Base-by-base conservation (phyloP, 176 grass and related monocot genomes). In the Elaeis guineensis region DNA sequence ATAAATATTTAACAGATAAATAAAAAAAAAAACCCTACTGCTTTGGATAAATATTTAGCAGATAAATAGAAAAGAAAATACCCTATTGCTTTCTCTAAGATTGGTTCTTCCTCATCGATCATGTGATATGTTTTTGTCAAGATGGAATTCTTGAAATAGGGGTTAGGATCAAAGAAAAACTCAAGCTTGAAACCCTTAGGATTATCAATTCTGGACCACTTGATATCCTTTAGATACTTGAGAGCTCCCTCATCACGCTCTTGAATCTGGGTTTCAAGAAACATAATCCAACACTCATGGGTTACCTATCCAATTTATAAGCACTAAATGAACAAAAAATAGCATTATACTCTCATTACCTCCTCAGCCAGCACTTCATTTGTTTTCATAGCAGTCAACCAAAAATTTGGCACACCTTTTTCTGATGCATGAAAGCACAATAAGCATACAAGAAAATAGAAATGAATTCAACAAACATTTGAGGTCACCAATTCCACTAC, bases 121-220 rank as follows among this genome's bases (percentile, higher is more conserved):
- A 73, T 73, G 19, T 73, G 59, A 48, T 73, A 73, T 55, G 70
- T 73, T 63, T 73, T 73, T 17, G 59, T 56, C 59, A 63, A 20
- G 50, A 73, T 51, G 6, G 59, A 54, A 51, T 73, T 73, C 28
- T 73, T 73, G 51, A 73, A 73, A 19, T 55, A 73, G 16, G 59
- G 59, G 20, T 63, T 73, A 11, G 25, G 16, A 44, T 73, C 59
- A 55, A 73, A 73, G 50, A 48, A 63, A 52, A 73, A 73, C 25
- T 73, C 70, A 52, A 73, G 70, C 30, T 63, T 73, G 51, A 73
- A 73, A 25, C 70, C 70, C 50, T 73, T 63, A 17, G 59, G 59
- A 24, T 73, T 19, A 55, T 55, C 70, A 55, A 49, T 63, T 63
- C 70, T 73, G 59, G 3, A 73, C 59, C 51, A 73, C 51, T 73